Percentiles rank a stretch among this genome's conserved stretches.
Evolutionary conservation across 768 basidiomycete species (phyloP).

Genomic region (Naganishia onofrii): DNA sequence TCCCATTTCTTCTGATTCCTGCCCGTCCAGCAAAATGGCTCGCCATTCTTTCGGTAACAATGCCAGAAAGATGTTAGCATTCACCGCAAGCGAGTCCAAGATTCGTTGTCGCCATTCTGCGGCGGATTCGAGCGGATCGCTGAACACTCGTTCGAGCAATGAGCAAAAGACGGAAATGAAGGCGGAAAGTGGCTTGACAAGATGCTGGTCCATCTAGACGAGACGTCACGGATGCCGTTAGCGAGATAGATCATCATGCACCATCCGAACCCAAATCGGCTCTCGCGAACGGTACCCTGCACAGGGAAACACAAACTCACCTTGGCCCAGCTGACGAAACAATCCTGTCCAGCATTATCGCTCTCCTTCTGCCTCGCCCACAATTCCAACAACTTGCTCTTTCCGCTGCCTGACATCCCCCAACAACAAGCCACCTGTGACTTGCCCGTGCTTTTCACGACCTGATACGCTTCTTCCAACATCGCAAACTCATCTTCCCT

Average conservation of each 20-base stretch:
- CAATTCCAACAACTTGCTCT: constrained; percentile 22
- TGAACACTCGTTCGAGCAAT: constrained; percentile 42
- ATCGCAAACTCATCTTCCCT: constrained; percentile 14
- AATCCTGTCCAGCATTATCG: constrained; percentile 24
- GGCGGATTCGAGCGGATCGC: constrained; percentile 44
- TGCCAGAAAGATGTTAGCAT: constrained; percentile 37
- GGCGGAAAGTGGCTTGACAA: constrained; percentile 63
- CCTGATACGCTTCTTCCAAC: constrained; percentile 23
- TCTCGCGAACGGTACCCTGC: no score
- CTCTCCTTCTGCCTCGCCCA: constrained; percentile 29
- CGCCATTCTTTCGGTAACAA: constrained; percentile 38
- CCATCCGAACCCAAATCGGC: no score
- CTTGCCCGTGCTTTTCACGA: constrained; percentile 12
- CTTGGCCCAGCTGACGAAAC: constrained; percentile 31
- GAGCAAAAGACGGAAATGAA: constrained; percentile 44
- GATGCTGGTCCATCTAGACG: constrained; percentile 57
- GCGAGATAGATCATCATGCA: no score
- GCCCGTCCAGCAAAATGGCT: constrained; percentile 18
- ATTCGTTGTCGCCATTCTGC: constrained; percentile 37
- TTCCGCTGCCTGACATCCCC: constrained; percentile 26
- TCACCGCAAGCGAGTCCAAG: constrained; percentile 34
- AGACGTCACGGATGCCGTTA: not conserved
- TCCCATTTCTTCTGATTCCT: not conserved
- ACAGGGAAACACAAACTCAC: not conserved
- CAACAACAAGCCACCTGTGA: constrained; percentile 25